Evolutionary conservation across 2,329 filamentous ascomycete species (phyloP).

Genomic region (Colletotrichum sp.): DNA sequence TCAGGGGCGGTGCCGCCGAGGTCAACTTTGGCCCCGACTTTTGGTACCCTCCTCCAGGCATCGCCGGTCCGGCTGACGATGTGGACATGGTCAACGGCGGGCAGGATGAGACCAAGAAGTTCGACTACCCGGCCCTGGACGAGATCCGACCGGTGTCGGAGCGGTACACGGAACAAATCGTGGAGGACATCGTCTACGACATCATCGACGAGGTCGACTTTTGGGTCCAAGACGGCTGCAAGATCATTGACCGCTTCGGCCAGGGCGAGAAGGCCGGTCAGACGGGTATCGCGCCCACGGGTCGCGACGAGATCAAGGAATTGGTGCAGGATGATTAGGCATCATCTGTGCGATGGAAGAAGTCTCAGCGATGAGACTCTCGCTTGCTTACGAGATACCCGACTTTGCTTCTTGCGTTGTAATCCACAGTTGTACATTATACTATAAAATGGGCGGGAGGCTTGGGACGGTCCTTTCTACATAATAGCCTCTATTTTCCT

Average conservation of each 20-base stretch:
- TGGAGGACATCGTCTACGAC: slow-evolving; percentile 92
- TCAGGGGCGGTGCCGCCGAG: slow-evolving; percentile 88
- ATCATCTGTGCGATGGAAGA: not conserved
- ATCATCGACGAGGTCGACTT: slow-evolving; percentile 94
- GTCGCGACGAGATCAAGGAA: slow-evolving; percentile 66
- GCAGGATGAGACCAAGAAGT: not conserved
- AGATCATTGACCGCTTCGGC: slow-evolving; percentile 50
- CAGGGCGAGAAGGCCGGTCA: slow-evolving; percentile 42
- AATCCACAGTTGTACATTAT: slow-evolving; percentile 1
- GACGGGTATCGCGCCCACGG: slow-evolving; percentile 46
- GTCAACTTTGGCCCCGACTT: slow-evolving; percentile 95
- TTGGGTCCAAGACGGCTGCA: slow-evolving; percentile 73
- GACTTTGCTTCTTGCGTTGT: not conserved
- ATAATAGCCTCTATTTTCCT: not conserved
- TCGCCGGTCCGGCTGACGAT: slow-evolving; percentile 45
- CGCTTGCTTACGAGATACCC: slow-evolving; percentile 17
- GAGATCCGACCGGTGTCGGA: slow-evolving; percentile 70
- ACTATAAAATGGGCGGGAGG: not conserved
- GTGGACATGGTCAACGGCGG: slow-evolving; percentile 47
- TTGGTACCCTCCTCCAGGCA: slow-evolving; percentile 79
- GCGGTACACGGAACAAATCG: slow-evolving; percentile 90
- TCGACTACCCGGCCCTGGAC: slow-evolving; percentile 22
- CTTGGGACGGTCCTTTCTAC: not conserved
- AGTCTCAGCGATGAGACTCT: not conserved
- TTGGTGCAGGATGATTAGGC: slow-evolving; percentile 65